Evolutionary conservation across 306 rosid genomes (phyloP), one percentile per base, ranked within the genome.

Genomic region (Trifolium repens): DNA sequence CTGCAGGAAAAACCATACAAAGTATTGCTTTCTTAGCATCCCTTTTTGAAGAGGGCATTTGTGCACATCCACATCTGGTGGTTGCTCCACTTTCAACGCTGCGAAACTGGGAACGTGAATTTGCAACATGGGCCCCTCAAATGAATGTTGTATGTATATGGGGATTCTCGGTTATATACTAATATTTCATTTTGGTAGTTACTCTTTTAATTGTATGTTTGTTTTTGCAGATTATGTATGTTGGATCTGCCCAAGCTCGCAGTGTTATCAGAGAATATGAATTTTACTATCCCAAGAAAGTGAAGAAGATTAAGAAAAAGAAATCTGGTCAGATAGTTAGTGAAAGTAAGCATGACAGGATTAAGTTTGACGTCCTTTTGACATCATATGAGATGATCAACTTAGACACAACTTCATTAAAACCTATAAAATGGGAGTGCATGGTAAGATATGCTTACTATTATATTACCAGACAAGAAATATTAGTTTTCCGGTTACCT

Each of bases 381-480:
- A 94, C 98, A 69, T 94, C 99, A 12, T 94, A 94, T 84, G 99
- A 94, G 86, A 96, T 96, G 99, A 92, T 96, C 80, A 96, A 92
- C 93, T 73, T 84, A 6, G 99, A 96, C 79, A 77, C 91, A 32
- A 35, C 81, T 71, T 85, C 96, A 37, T 81, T 92, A 84, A 96
- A 92, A 81, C 88, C 96, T 30, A 92, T 96, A 81, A 89, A 77
- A 82, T 96, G 99, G 99, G 90, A 96, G 80, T 88, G 96, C 89
- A 88, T 92, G 96, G 97, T 94, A 85, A 78, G 79, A 17, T 72
- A 69, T 72, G 47, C 32, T 59, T 61, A 52, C 73, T 24, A 35
- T 66, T 57, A 12, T 55, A 44, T 78, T 46, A 13, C 34, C 3
- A 16, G 67, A 44, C 69, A 53, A 17, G 68, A 39, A 71, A 66